Evolutionary conservation across 805 yeast genomes (phyloP), one percentile per base, ranked within the genome.

Genomic region (Kodamaea fukazawae): DNA sequence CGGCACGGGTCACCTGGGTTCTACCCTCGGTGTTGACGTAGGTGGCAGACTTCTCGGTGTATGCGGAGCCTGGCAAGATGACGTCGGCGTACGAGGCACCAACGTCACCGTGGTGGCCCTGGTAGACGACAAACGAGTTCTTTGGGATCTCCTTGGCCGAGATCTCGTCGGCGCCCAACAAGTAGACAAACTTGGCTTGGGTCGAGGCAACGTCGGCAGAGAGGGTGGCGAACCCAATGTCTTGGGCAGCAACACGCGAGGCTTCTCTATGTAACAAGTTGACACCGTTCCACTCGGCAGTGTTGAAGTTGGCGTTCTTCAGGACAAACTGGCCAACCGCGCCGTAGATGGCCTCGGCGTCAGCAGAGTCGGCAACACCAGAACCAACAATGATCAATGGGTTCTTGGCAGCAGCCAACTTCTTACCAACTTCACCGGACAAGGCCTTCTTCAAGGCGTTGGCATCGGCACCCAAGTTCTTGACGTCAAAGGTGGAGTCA

Each of bases 11-110:
- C 42, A 73, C 63, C 70, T 86, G 96, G 9, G 87, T 80, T 61
- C 96, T 80, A 53, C 96, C 96, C 68, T 87, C 96, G 28, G 95
- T 87, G 68, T 86, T 86, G 48, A 86, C 90, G 62, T 78, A 86
- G 4, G 93, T 87, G 42, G 86, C 89, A 18, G 80, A 69, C 65
- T 86, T 87, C 63, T 86, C 96, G 29, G 96, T 87, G 75, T 83
- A 87, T 29, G 96, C 95, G 26, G 90, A 75, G 34, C 90, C 90
- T 33, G 96, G 96, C 50, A 86, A 75, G 44, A 86, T 76, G 32
- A 86, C 95, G 61, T 86, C 95, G 32, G 96, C 96, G 51, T 79
- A 76, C 7, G 91, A 81, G 20, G 96, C 96, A 51, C 96, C 96
- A 15, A 76, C 63, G 53, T 86, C 96, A 67, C 96, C 96, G 65